Base-by-base conservation (phyloP, 2,329 filamentous ascomycete species). In the Rhexocercosporidium sp. region DNA sequence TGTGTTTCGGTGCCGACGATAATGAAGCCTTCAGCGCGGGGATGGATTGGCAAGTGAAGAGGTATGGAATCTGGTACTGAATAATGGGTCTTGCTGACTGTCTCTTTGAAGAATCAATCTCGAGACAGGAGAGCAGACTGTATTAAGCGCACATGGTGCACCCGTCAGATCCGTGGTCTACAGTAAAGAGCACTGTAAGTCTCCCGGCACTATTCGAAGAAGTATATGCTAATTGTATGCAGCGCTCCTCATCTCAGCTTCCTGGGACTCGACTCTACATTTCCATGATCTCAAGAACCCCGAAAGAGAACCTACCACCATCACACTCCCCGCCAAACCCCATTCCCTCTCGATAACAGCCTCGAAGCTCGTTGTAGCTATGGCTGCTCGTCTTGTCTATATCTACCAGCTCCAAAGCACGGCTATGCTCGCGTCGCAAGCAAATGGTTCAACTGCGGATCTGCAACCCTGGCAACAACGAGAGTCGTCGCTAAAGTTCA, bases 401-500 rank as follows among this genome's bases (percentile, higher is more conserved):
- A 97, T 99, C 79, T 98, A 97, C 85, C 93, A 97, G 76, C 86
- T 99, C 37, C 84, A 88, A 59, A 81, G 89, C 27, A 86, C 97
- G 46, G 76, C 85, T 1, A 81, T 88, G 6, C 81, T 90, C 49
- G 75, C 83, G 27, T 83, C 85, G 18, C 80, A 86, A 75, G 78
- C 83, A 20, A 78, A 82, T 9, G 78, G 81, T 18, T 71, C 76
- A 69, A 81, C 75, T 11, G 81, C 77, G 14, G 80, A 84, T 22
- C 81, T 94, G 62, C 86, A 92, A 77, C 94, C 95, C 0, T 97
- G 93, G 93, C 96, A 99, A 80, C 88, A 93, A 74, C 89, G 96
- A 68, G 96, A 99, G 79, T 97, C 93, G 62, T 96, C 92, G 29
- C 86, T 99, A 76, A 97, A 97, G 79, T 99, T 97, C 81, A 93